These are phyloP conservation scores for Erysimum cheiri DNA, from an alignment of 441 rosid species.

Conservation along the genomic window DNA sequence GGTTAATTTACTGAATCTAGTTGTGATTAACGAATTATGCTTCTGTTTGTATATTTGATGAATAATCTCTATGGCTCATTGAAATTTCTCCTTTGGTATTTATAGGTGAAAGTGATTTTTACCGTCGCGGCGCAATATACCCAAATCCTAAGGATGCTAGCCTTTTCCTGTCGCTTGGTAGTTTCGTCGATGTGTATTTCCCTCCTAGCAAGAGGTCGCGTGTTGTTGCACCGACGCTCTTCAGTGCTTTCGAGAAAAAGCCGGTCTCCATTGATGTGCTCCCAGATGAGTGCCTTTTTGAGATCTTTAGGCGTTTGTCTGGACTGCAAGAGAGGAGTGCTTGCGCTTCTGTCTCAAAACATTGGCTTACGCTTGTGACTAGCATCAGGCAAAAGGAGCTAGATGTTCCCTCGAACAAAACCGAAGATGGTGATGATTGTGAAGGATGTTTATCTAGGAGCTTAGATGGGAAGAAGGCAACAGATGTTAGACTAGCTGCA, in stretches of 20 bases:
- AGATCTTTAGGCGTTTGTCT: constrained; percentile 74
- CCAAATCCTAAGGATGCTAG: constrained; percentile 70
- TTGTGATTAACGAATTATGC: neutral
- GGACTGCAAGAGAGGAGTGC: constrained; percentile 76
- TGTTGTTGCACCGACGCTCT: constrained; percentile 60
- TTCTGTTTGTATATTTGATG: neutral
- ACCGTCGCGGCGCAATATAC: constrained; percentile 63
- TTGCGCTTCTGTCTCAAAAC: constrained; percentile 84
- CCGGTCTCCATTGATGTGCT: constrained; percentile 66
- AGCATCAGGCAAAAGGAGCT: constrained; percentile 68
- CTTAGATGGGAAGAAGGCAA: constrained; percentile 91
- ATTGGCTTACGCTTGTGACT: constrained; percentile 80
- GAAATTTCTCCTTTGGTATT: neutral
- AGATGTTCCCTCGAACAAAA: constrained; percentile 30
- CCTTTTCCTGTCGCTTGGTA: constrained; percentile 61
- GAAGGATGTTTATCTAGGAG: constrained; percentile 80
- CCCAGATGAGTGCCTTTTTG: constrained; percentile 96
- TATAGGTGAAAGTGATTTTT: constrained; percentile 78
- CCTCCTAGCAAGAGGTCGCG: constrained; percentile 88
- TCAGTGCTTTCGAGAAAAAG: constrained; percentile 56
- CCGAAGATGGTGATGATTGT: constrained; percentile 47
- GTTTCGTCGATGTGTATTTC: constrained; percentile 65
- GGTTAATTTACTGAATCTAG: neutral
- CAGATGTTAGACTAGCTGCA: constrained; percentile 87
- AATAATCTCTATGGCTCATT: neutral